Evolutionary conservation across 2,329 filamentous ascomycete genomes (phyloP).

Genomic region (Fusarium caatingaense): DNA sequence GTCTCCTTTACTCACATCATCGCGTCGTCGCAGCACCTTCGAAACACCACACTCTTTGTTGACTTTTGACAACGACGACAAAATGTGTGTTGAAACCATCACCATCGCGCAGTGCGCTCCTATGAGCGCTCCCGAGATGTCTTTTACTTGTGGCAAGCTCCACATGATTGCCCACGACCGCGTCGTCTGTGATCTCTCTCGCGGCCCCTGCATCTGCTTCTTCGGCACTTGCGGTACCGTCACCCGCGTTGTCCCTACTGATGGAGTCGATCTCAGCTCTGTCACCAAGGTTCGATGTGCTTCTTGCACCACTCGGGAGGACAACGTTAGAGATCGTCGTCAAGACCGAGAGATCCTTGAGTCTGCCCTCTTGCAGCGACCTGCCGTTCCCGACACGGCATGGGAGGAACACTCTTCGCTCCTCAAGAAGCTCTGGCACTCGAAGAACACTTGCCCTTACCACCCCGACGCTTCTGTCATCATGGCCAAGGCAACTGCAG

Average conservation of each 20-base stretch:
- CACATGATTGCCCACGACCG: slow-evolving; percentile 39
- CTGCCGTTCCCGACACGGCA: neutral
- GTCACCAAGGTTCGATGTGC: slow-evolving; percentile 31
- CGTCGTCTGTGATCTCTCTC: slow-evolving; percentile 23
- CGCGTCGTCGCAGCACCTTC: neutral
- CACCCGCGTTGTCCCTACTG: neutral
- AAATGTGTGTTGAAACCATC: slow-evolving; percentile 42
- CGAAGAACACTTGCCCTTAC: slow-evolving; percentile 15
- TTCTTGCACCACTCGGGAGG: slow-evolving; percentile 33
- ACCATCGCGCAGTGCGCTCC: slow-evolving; percentile 43
- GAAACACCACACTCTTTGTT: neutral
- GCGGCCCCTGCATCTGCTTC: slow-evolving; percentile 36
- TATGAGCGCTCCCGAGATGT: neutral
- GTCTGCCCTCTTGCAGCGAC: slow-evolving; percentile 25
- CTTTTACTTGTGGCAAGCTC: slow-evolving; percentile 40
- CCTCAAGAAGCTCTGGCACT: slow-evolving; percentile 21
- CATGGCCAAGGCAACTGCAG: no score
- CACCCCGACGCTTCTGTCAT: neutral
- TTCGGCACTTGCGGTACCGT: slow-evolving; percentile 43
- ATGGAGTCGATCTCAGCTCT: slow-evolving; percentile 2
- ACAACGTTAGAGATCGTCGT: slow-evolving; percentile 23
- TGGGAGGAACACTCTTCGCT: neutral
- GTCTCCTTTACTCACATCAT: neutral
- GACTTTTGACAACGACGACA: neutral
- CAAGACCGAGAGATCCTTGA: slow-evolving; percentile 23